A percentile compares a stretch with the other conserved stretches of the same genome.
These are phyloP conservation scores for Tetrastigma voinierianum DNA, from an alignment of 164 flowering plant genomes.

Conservation along the genomic window DNA sequence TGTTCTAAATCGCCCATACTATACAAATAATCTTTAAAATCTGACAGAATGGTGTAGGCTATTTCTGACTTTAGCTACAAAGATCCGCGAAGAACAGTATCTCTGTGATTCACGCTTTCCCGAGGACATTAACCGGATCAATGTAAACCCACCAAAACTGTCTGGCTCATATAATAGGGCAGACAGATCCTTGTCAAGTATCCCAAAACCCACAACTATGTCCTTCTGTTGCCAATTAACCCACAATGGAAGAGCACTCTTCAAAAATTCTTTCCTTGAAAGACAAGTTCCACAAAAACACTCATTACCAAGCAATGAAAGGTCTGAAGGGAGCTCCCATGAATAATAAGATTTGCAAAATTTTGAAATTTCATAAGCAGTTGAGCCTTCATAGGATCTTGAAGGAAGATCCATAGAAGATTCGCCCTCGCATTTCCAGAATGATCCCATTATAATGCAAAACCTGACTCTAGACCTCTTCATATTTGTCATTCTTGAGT, in stretches of 20 bases:
- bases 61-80: conserved; percentile 13
- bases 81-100: conserved; percentile 55
- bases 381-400: conserved; percentile 19
- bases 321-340: conserved; percentile 73
- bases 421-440: conserved; percentile 56
- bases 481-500: conserved; percentile 25
- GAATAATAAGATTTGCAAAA: conserved; percentile 43
- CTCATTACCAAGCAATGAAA: conserved; percentile 38
- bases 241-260: conserved; percentile 53
- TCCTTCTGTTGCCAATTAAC: conserved; percentile 60
- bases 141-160: conserved; percentile 55
- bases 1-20: conserved; percentile 30
- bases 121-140: conserved; percentile 70
- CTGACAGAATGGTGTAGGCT: conserved; percentile 15
- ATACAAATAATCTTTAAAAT: conserved; percentile 27
- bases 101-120: conserved; percentile 65
- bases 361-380: conserved; percentile 32
- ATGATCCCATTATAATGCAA: conserved; percentile 71
- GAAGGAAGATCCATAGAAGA: conserved; percentile 65
- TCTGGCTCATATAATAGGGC: conserved; percentile 16
- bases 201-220: conserved; percentile 61
- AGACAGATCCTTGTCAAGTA: conserved; percentile 37
- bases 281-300: conserved; percentile 70
- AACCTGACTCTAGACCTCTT: conserved; percentile 56
- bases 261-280: conserved; percentile 41